Conservation (phyloP, 805 yeast genomes). For the Maudiozyma turicensis region DNA sequence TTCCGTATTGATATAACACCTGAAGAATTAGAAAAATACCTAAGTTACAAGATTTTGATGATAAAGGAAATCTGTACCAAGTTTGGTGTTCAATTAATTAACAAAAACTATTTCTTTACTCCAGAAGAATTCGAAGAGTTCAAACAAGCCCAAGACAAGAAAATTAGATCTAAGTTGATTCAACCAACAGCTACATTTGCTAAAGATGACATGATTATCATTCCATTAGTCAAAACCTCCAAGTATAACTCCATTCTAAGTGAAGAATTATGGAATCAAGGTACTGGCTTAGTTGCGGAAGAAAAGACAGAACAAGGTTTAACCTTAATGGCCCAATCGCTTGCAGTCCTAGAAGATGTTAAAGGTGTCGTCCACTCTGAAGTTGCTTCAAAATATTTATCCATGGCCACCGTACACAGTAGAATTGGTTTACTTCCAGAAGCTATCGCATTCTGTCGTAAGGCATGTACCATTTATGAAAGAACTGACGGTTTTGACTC, state of each 20-base stretch:
- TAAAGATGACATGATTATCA: constrained; percentile 57
- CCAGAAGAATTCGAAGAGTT: constrained; percentile 30
- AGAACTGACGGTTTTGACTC: constrained; percentile 76
- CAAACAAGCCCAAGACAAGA: constrained; percentile 27
- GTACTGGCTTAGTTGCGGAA: constrained; percentile 29
- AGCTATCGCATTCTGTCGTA: constrained; percentile 58
- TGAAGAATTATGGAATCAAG: constrained; percentile 67
- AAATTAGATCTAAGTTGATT: constrained; percentile 27
- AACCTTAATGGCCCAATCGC: constrained; percentile 56
- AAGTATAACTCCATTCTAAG: constrained; percentile 55
- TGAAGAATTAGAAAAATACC: constrained; percentile 35
- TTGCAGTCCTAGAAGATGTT: constrained; percentile 68
- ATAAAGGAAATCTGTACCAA: constrained; percentile 66
- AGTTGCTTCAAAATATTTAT: constrained; percentile 59
- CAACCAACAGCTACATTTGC: constrained; percentile 37
- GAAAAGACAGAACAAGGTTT: constrained; percentile 47
- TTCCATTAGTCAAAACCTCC: constrained; percentile 70
- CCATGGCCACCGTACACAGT: constrained; percentile 56
- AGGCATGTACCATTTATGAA: constrained; percentile 65
- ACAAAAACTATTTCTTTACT: constrained; percentile 33
- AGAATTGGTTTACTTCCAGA: constrained; percentile 46
- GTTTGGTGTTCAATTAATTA: constrained; percentile 80
- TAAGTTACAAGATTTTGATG: constrained; percentile 35
- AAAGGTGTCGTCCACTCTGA: constrained; percentile 75
- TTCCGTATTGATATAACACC: constrained; percentile 51